A percentile compares a stretch with the other conserved stretches of the same genome.
Conservation (phyloP, 805 yeast species). For the Candida verbasci region DNA sequence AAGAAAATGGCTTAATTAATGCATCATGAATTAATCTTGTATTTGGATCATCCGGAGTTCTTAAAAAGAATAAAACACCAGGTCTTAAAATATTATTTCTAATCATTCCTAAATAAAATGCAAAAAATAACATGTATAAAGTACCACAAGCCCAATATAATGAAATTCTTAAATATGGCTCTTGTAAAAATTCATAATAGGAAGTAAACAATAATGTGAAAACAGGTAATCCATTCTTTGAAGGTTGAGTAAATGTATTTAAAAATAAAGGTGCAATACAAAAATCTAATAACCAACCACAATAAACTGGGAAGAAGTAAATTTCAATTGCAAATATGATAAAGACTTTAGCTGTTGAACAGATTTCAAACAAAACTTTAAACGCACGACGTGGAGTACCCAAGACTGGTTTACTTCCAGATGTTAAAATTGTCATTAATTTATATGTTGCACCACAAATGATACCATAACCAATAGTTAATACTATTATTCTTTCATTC, state of each 20-base stretch:
- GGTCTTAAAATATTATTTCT: constrained; percentile 69
- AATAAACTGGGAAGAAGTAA: constrained; percentile 78
- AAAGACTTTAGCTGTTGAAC: constrained; percentile 70
- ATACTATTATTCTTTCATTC: constrained; percentile 32
- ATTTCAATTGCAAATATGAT: constrained; percentile 73
- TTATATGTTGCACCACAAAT: constrained; percentile 20
- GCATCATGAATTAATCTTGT: constrained; percentile 85
- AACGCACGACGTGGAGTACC: constrained; percentile 51
- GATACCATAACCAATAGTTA: constrained; percentile 30
- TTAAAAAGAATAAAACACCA: constrained; percentile 86
- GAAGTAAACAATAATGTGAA: constrained; percentile 22
- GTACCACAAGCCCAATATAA: constrained; percentile 73
- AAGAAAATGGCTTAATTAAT: constrained; percentile 63
- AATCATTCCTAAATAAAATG: constrained; percentile 80
- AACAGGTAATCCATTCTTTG: constrained; percentile 3
- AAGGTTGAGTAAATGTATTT: constrained; percentile 10
- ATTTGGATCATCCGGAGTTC: constrained; percentile 93
- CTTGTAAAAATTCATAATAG: constrained; percentile 13
- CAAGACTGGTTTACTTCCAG: constrained; percentile 39
- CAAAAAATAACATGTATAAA: constrained; percentile 79
- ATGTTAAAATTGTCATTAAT: constrained; percentile 25
- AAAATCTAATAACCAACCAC: constrained; percentile 75
- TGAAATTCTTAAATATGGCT: constrained; percentile 17
- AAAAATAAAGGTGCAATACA: constrained; percentile 57
- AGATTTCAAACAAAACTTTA: constrained; percentile 48